These are phyloP conservation scores for Wickerhamomyces kurtzmanii DNA, from an alignment of 805 yeast genomes.

Conservation along the genomic window DNA sequence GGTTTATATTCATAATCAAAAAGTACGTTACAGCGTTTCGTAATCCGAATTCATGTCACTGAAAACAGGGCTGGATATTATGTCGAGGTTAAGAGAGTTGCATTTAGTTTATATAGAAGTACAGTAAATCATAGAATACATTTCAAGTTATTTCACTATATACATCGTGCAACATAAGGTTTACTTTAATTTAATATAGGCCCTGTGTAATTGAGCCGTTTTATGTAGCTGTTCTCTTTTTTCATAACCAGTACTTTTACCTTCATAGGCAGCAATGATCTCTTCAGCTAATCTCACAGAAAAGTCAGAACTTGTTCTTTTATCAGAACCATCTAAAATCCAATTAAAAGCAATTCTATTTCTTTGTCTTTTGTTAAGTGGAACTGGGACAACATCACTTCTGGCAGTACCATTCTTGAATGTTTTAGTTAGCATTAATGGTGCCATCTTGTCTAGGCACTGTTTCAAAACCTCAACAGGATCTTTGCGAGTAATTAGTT, in stretches of 20 bases:
- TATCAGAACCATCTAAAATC: constrained; percentile 79
- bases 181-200: constrained; percentile 46
- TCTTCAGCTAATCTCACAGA: constrained; percentile 90
- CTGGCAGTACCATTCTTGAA: constrained; percentile 83
- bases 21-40: no score
- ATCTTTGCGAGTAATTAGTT: constrained; percentile 61
- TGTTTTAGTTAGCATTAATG: constrained; percentile 69
- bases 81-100: no score
- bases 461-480: constrained; percentile 71
- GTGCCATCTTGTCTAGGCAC: constrained; percentile 74
- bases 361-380: constrained; percentile 76
- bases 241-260: constrained; percentile 76
- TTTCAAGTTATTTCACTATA: constrained; percentile 2
- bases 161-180: constrained; percentile 1
- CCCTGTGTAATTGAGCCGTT: constrained; percentile 81
- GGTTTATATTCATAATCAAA: no score
- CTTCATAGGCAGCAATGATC: constrained; percentile 64
- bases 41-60: no score
- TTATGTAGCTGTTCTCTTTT: constrained; percentile 78
- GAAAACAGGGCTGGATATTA: no score
- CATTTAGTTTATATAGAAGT: no score
- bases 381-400: constrained; percentile 70
- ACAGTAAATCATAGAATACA: no score
- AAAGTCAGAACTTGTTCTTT: constrained; percentile 71
- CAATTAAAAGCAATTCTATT: constrained; percentile 80